These are phyloP conservation scores for Postia placenta DNA, from an alignment of 768 basidiomycete genomes.

Conservation along the genomic window DNA sequence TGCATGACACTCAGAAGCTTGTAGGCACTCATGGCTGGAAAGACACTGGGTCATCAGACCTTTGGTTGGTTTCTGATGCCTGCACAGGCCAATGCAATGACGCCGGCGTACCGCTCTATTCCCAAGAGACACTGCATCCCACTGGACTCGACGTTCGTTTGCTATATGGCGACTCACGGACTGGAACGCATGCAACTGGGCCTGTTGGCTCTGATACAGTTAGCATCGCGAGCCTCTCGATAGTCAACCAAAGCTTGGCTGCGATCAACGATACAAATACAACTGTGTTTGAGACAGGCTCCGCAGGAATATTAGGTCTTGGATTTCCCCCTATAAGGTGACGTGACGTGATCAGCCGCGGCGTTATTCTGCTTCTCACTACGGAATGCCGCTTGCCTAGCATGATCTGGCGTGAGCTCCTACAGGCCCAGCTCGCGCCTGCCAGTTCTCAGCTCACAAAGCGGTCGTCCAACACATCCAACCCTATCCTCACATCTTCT, in stretches of 20 bases:
- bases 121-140: conserved; percentile 41
- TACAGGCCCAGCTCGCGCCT: conserved; percentile 9
- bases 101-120: conserved; percentile 39
- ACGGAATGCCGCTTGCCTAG: conserved; percentile 5
- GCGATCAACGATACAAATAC: conserved; percentile 68
- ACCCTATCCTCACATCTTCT: not conserved
- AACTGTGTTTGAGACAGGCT: conserved; percentile 46
- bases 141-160: conserved; percentile 42
- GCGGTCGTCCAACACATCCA: not conserved
- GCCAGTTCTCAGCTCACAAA: not conserved
- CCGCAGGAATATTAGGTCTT: conserved; percentile 66
- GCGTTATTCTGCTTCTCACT: not conserved
- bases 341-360: not conserved
- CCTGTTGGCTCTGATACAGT: conserved; percentile 55
- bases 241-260: conserved; percentile 53
- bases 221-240: conserved; percentile 43
- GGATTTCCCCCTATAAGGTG: conserved; percentile 73
- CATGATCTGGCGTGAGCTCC: conserved; percentile 21
- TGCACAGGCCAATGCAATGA: conserved; percentile 41
- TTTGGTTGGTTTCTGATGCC: conserved; percentile 63
- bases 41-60: conserved; percentile 78
- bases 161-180: conserved; percentile 65
- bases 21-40: not conserved
- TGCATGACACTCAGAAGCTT: conserved; percentile 7
- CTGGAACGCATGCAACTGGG: conserved; percentile 64